Evolutionary conservation across 768 basidiomycete genomes (phyloP).

Genomic region (Chalciporus sphaerocephalus): DNA sequence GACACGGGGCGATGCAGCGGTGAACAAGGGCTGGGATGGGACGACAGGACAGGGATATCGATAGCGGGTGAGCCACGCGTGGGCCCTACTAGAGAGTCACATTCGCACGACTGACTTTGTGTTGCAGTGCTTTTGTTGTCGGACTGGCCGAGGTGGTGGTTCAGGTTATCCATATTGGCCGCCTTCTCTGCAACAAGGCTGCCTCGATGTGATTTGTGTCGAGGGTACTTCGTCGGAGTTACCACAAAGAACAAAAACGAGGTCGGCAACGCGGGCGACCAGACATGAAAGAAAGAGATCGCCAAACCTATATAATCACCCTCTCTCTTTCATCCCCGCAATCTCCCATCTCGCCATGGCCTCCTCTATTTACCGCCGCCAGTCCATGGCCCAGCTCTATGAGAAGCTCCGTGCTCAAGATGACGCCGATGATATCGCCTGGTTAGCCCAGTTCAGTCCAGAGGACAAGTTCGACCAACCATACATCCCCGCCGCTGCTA

Average conservation of each 20-base stretch:
- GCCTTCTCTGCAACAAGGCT: conserved; percentile 29
- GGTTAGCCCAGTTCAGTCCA: conserved; percentile 33
- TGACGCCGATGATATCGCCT: conserved; percentile 33
- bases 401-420: conserved; percentile 34
- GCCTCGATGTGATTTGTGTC: conserved; percentile 35
- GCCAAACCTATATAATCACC: conserved; percentile 29
- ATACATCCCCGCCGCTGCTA: conserved; percentile 17
- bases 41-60: conserved; percentile 9
- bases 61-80: conserved; percentile 20
- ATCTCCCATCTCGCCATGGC: conserved; percentile 22
- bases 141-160: conserved; percentile 16
- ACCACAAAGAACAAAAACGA: conserved; percentile 39
- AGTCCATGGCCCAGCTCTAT: conserved; percentile 35
- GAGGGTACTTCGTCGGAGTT: conserved; percentile 36
- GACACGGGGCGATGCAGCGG: too few relatives aligned
- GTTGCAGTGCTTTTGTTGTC: conserved; percentile 11
- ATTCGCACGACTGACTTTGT: conserved; percentile 22
- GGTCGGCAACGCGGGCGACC: conserved; percentile 36
- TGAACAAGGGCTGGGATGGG: neutral
- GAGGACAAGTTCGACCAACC: conserved; percentile 30
- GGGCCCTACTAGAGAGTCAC: conserved; percentile 27
- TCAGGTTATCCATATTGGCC: conserved; percentile 11
- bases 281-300: conserved; percentile 37
- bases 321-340: conserved; percentile 16
- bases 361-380: conserved; percentile 32